These are phyloP conservation scores for Kwoniella sp. DNA, from an alignment of 768 basidiomycete species.

Conservation along the genomic window DNA sequence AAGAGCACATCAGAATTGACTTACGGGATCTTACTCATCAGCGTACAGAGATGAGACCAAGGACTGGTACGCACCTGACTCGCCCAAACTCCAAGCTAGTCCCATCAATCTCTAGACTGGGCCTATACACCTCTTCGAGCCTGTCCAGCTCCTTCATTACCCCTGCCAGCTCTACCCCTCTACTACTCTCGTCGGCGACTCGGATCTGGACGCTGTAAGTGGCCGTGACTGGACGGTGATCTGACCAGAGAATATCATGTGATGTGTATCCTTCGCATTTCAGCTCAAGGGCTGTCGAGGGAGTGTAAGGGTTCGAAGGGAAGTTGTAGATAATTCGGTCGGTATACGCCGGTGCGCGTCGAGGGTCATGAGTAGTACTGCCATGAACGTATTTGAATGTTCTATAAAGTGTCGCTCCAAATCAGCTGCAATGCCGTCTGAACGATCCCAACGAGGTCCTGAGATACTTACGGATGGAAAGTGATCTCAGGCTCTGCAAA, in stretches of 20 bases:
- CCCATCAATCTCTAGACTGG: conserved; percentile 31
- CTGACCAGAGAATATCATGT: conserved; percentile 46
- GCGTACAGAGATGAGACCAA: too few species aligned
- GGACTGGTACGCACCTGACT: conserved; percentile 30
- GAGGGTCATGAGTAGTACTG: conserved; percentile 41
- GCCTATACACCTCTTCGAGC: conserved; percentile 43
- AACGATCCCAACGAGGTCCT: not conserved
- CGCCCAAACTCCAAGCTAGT: conserved; percentile 42
- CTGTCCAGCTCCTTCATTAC: conserved; percentile 37
- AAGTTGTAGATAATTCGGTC: conserved; percentile 47
- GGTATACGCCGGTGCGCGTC: conserved; percentile 51
- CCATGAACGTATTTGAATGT: conserved; percentile 53
- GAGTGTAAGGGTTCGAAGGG: conserved; percentile 14
- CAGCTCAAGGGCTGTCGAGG: conserved; percentile 3
- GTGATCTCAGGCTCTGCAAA: conserved; percentile 46
- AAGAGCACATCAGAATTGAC: not conserved
- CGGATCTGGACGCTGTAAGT: conserved; percentile 22
- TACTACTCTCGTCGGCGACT: conserved; percentile 37
- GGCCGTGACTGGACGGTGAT: conserved; percentile 47
- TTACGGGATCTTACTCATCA: not conserved
- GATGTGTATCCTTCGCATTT: conserved; percentile 28
- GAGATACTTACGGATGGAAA: conserved; percentile 44
- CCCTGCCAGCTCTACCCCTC: conserved; percentile 20
- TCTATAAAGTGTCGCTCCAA: conserved; percentile 2
- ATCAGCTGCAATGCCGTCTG: not conserved